Conservation (phyloP, 805 yeast genomes). For the Sugiyamaella smithiae region DNA sequence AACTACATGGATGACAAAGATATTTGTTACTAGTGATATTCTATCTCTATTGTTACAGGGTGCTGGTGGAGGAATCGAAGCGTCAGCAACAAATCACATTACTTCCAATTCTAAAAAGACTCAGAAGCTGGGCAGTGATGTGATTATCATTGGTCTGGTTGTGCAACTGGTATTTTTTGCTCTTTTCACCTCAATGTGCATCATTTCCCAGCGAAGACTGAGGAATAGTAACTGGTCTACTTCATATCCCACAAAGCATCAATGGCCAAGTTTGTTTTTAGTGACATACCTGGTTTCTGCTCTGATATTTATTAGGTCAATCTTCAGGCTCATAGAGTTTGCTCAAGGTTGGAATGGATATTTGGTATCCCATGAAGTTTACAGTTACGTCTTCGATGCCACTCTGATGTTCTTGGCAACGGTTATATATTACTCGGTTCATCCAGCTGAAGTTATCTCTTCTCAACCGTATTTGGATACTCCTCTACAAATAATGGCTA, state of each 20-base stretch:
- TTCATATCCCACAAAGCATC: constrained; percentile 4
- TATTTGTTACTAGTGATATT: constrained; percentile 68
- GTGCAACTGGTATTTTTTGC: constrained; percentile 71
- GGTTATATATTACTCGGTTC: not conserved
- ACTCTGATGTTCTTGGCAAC: constrained; percentile 15
- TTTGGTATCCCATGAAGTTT: constrained; percentile 34
- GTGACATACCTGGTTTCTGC: constrained; percentile 40
- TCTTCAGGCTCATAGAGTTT: constrained; percentile 71
- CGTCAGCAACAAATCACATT: constrained; percentile 45
- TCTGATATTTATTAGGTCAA: constrained; percentile 61
- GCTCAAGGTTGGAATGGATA: constrained; percentile 67
- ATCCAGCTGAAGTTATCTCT: not conserved
- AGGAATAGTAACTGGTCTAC: constrained; percentile 6
- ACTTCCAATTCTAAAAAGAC: too few species aligned
- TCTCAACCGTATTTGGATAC: not conserved
- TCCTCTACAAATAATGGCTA: not conserved
- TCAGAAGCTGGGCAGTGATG: constrained; percentile 47
- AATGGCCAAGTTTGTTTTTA: constrained; percentile 15
- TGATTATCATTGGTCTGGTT: constrained; percentile 76
- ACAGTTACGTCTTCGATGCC: constrained; percentile 21
- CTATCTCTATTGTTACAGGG: constrained; percentile 66
- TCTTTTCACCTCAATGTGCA: constrained; percentile 38
- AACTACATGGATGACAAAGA: constrained; percentile 58
- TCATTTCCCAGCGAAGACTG: constrained; percentile 17
- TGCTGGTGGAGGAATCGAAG: constrained; percentile 65